phyloP scores from a whole-genome alignment of 2,329 filamentous ascomycete species.

The Orbilia brochopaga region DNA sequence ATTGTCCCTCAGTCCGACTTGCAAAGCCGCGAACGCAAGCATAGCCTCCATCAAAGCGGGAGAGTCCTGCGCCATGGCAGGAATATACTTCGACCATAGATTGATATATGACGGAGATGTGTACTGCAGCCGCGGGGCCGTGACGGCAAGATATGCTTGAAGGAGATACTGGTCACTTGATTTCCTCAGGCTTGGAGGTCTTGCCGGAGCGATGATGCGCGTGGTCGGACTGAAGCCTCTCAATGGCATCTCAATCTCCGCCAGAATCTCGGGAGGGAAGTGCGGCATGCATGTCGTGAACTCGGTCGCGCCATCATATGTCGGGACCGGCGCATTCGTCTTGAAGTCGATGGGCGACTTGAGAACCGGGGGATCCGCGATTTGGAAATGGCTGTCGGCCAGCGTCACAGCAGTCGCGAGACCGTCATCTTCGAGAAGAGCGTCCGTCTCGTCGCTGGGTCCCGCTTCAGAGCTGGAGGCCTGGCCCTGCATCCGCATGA shows the following conservation, averaged over 20 bases:
- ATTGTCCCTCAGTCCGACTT: conserved; percentile 52
- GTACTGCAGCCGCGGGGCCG: conserved; percentile 53
- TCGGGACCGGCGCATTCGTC: conserved; percentile 25
- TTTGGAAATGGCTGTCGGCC: conserved; percentile 57
- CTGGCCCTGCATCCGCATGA: conserved; percentile 47
- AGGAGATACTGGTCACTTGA: conserved; percentile 53
- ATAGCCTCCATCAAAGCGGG: conserved; percentile 54
- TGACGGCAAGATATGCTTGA: conserved; percentile 52
- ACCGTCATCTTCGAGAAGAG: conserved; percentile 20
- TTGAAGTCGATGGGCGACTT: conserved; percentile 44
- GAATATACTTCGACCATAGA: conserved; percentile 53
- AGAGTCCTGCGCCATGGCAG: conserved; percentile 54
- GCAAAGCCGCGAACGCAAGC: conserved; percentile 53
- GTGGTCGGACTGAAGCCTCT: conserved; percentile 51
- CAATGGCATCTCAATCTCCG: conserved; percentile 50
- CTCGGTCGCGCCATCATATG: conserved; percentile 42
- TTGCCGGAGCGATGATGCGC: conserved; percentile 51
- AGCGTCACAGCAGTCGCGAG: conserved; percentile 23
- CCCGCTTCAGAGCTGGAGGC: conserved; percentile 33
- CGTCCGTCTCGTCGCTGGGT: conserved; percentile 36
- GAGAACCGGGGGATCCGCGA: conserved; percentile 48
- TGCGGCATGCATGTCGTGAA: conserved; percentile 51
- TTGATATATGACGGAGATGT: conserved; percentile 54
- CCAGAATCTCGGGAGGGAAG: conserved; percentile 51
- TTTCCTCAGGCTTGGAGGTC: conserved; percentile 48